Conservation (phyloP, 768 basidiomycete genomes). For the Suillus placidus region DNA sequence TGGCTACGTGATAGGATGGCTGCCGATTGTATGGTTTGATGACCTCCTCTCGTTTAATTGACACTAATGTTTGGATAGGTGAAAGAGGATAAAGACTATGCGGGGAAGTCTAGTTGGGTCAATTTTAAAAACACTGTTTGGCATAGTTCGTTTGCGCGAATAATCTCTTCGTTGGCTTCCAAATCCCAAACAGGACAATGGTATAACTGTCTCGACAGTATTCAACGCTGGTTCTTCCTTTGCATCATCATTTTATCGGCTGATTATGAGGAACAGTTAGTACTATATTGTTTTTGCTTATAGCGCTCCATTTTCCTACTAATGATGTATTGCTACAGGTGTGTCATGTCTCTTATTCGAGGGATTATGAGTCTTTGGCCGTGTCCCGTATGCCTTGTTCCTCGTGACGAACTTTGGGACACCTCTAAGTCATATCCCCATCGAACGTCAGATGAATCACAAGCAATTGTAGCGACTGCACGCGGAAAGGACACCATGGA, state of each 20-base stretch:
- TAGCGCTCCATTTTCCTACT: conserved; percentile 29
- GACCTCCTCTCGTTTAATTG: too few relatives aligned
- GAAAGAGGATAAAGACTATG: conserved; percentile 8
- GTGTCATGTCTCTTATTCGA: conserved; percentile 37
- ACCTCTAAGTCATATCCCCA: conserved; percentile 18
- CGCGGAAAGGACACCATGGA: conserved; percentile 15
- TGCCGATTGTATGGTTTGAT: too few relatives aligned
- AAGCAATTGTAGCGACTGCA: conserved; percentile 9
- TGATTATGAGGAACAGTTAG: too few relatives aligned
- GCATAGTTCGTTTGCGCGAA: conserved; percentile 12
- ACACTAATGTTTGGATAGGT: background rate
- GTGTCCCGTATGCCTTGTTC: conserved; percentile 42
- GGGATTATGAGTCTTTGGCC: conserved; percentile 31
- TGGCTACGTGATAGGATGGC: too few relatives aligned
- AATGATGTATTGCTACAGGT: conserved; percentile 20
- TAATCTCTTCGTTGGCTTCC: background rate
- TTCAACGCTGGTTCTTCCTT: too few relatives aligned
- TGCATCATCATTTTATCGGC: too few relatives aligned
- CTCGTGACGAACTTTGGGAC: conserved; percentile 26
- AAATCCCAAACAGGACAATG: conserved; percentile 12
- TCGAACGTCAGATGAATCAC: conserved; percentile 21
- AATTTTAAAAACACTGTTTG: conserved; percentile 16
- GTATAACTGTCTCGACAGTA: conserved; percentile 31
- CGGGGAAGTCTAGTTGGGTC: conserved; percentile 7
- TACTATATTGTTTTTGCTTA: conserved; percentile 32